Evolutionary conservation across 2,329 filamentous ascomycete genomes (phyloP), one percentile per base, ranked within the genome.

Genomic region (Leptographium flavum): DNA sequence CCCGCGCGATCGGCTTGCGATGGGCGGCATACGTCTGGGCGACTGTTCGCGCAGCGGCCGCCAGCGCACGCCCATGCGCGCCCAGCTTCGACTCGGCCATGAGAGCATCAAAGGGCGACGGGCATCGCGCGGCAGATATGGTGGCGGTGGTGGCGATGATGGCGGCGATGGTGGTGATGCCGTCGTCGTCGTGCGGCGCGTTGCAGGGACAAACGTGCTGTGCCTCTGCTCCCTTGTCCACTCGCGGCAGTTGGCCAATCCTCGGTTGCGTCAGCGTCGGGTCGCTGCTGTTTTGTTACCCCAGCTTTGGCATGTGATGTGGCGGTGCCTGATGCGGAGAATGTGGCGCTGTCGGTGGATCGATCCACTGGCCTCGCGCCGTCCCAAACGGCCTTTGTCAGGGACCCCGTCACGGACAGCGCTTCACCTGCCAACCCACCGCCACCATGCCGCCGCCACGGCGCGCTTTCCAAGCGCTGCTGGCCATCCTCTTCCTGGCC

Each of bases 1-100:
- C 79, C 57, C 85, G 81, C 21, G 86, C 90, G 62, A 94, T 87
- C 53, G 77, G 77, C 42, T 79, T 86, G 54, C 87, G 84, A 64
- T 94, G 79, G 50, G 74, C 71, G 51, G 90, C 71, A 63, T 94
- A 94, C 41, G 87, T 71, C 42, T 70, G 63, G 3, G 81, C 81
- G 50, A 93, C 67, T 53, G 79, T 71, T 49, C 76, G 70, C 57
- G 88, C 63, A 54, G 82, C 63, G 58, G 70, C 69, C 56, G 79
- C 76, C 57, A 88, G 58, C 47, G 76, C 80, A 53, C 75, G 74
- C 54, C 83, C 76, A 49, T 71, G 1, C 3, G 17, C 17, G 9
- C 9, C 13, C 33, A 87, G 66, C 60, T 87, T 90, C 43, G 86
- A 90, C 58, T 82, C 81, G 47, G 68, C 76, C 49, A 81, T 53